Base-by-base conservation (phyloP, 1,284 basidiomycete species). In the Hemileia vastatrix region DNA sequence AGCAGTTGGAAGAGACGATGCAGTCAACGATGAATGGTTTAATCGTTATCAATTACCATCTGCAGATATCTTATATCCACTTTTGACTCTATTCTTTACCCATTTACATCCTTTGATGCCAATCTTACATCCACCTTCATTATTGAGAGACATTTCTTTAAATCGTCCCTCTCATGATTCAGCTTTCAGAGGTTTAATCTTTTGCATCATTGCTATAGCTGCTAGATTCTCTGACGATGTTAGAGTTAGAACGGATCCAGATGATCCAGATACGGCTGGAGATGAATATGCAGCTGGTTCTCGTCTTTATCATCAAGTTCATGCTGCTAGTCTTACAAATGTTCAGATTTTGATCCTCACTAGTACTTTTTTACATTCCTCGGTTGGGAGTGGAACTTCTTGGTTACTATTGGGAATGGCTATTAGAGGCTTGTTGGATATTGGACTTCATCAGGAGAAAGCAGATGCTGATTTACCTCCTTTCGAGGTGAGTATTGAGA, bases 331-430 rank as follows among this genome's bases (percentile, higher is more conserved):
- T 27, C 57, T 72, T 40, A 71, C 70, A 65, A 72, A 72, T 21
- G 68, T 72, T 4, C 71, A 72, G 54, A 70, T 72, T 18, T 65
- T 72, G 63, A 62, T 71, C 47, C 48, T 72, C 11, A 69, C 70
- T 3, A 63, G 66, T 6, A 68, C 68, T 2, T 72, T 71, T 32
- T 69, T 71, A 70, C 70, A 68, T 32, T 67, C 69, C 1, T 57
- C 65, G 24, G 66, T 72, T 33, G 71, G 71, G 1, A 66, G 69
- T 11, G 71, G 71, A 19, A 64, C 67, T 5, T 65, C 65, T 50
- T 72, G 71, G 71, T 69, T 69, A 1, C 64, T 71, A 9, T 67
- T 72, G n/a, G 71, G 71, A 24, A 67, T 69, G 5, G 71, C 67
- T 2, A 71, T 72, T 27, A 68, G 71, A 8, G 71, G 65, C 21